Conservation (phyloP, 177 flowering plant species). For the Vitis hybrid region DNA sequence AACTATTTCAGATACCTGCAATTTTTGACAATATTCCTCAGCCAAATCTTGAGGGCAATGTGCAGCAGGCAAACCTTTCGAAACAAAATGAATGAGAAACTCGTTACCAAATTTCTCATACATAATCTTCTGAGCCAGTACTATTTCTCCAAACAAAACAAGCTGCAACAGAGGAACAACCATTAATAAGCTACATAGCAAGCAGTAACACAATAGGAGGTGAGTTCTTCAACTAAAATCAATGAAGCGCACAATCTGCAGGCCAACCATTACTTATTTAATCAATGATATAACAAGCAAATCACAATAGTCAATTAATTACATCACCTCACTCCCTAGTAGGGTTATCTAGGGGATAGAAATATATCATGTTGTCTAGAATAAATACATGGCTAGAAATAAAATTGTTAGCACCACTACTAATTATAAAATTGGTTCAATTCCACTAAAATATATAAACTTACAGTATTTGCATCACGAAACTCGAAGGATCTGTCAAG, state of each 20-base stretch:
- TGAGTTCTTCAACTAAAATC: not conserved
- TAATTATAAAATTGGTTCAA: too few species aligned
- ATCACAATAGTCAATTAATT: not conserved
- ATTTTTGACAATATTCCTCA: constrained; percentile 76
- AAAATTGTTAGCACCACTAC: too few species aligned
- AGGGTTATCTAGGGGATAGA: too few species aligned
- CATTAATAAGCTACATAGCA: not conserved
- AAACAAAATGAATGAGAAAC: constrained; percentile 65
- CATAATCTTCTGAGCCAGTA: constrained; percentile 88
- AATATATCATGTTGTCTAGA: too few species aligned
- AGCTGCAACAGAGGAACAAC: constrained; percentile 42
- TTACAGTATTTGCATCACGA: constrained; percentile 91
- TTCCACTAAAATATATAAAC: constrained; percentile 13
- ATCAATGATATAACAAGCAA: not conserved
- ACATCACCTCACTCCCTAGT: too few species aligned
- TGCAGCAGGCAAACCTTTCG: constrained; percentile 62
- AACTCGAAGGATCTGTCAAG: constrained; percentile 93
- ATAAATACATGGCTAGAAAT: too few species aligned
- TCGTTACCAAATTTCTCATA: constrained; percentile 91
- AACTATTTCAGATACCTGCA: constrained; percentile 59
- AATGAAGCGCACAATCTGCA: not conserved
- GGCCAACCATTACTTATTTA: too few species aligned
- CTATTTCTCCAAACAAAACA: constrained; percentile 89
- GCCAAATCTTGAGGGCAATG: constrained; percentile 81
- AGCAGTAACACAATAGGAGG: not conserved